Evolutionary conservation across 805 yeast species (phyloP), one percentile per base, ranked within the genome.

Genomic region (Jamesozyma spencerorum): DNA sequence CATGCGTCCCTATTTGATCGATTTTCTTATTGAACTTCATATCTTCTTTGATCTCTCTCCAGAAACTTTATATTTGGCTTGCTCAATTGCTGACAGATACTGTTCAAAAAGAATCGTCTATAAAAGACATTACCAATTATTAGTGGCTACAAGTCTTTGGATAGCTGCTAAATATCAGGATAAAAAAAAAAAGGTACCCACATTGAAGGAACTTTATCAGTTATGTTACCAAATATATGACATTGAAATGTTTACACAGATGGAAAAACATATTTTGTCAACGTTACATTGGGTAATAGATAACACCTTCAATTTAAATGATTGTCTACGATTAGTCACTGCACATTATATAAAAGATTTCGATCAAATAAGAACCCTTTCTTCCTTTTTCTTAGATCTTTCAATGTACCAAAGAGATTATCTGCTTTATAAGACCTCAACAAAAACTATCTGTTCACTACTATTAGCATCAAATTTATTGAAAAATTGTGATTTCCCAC

Each of bases 91-190:
- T 81, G 96, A 87, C 63, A 65, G 96, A 47, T 86, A 84, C 61
- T 74, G 87, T 70, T 77, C 85, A 12, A 69, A 72, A 42, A 88
- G 83, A 56, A 70, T 74, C 29, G 90, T 85, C 14, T 85, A 81
- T 50, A 77, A 86, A 42, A 86, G 81, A 57, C 77, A 84, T 60
- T 65, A 86, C 37, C 97, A 87, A 65, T 69, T 87, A 44, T 72
- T 86, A 34, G 95, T 95, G 5, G 81, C 94, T 0, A 85, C 94
- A 1, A 74, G 88, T 15, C 62, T 87, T 44, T 85, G 87, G 64
- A 81, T 86, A 49, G 94, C 95, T 34, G 87, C 95, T 12, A 87
- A 87, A 63, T 85, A 84, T 60, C 95, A 87, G 65, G 97, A 87
- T 46, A 76, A 77, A 56, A 90, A 90, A 59, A 70, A 77, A n/a